Percentiles rank a stretch among this genome's conserved stretches.
These are phyloP conservation scores for Macrocybe gigantea DNA, from an alignment of 768 basidiomycete species.

Conservation along the genomic window DNA sequence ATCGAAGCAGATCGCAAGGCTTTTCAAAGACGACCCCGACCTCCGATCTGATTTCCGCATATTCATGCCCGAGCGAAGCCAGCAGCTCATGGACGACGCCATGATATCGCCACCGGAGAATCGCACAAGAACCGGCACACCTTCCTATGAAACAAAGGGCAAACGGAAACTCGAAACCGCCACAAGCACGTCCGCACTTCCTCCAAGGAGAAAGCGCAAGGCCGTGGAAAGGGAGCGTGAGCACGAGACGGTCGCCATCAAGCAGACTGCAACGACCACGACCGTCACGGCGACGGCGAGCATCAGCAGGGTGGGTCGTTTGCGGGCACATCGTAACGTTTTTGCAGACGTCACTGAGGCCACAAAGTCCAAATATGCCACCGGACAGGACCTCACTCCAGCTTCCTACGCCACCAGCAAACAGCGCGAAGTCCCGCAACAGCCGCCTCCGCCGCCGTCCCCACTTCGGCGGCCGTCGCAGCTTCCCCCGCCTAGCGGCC, in stretches of 20 bases:
- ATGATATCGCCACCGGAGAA: slow-evolving; percentile 13
- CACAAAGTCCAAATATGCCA: slow-evolving; percentile 33
- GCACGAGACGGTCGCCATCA: slow-evolving; percentile 28
- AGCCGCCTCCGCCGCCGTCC: slow-evolving; percentile 25
- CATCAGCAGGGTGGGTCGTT: slow-evolving; percentile 32
- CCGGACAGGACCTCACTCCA: slow-evolving; percentile 32
- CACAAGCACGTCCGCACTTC: slow-evolving; percentile 31
- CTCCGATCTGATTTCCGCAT: slow-evolving; percentile 67
- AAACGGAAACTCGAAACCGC: slow-evolving; percentile 40
- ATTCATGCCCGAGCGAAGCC: slow-evolving; percentile 64
- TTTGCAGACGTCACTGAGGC: slow-evolving; percentile 7
- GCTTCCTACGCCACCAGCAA: slow-evolving; percentile 28
- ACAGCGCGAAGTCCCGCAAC: slow-evolving; percentile 19
- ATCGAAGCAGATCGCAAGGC: slow-evolving; percentile 55
- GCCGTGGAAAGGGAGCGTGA: slow-evolving; percentile 43
- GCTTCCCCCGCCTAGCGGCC: slow-evolving; percentile 16
- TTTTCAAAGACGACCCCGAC: slow-evolving; percentile 76
- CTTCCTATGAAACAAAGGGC: slow-evolving; percentile 28
- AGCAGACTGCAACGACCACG: slow-evolving; percentile 9
- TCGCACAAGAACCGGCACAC: slow-evolving; percentile 30
- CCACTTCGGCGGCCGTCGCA: slow-evolving; percentile 19
- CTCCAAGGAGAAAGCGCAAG: slow-evolving; percentile 70
- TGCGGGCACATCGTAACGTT: slow-evolving; percentile 2
- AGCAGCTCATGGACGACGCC: slow-evolving; percentile 39
- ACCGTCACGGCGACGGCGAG: slow-evolving; percentile 14